These are phyloP conservation scores for Globisporangium spinosum DNA, from an alignment of 352 stramenopile genomes.

Conservation along the genomic window DNA sequence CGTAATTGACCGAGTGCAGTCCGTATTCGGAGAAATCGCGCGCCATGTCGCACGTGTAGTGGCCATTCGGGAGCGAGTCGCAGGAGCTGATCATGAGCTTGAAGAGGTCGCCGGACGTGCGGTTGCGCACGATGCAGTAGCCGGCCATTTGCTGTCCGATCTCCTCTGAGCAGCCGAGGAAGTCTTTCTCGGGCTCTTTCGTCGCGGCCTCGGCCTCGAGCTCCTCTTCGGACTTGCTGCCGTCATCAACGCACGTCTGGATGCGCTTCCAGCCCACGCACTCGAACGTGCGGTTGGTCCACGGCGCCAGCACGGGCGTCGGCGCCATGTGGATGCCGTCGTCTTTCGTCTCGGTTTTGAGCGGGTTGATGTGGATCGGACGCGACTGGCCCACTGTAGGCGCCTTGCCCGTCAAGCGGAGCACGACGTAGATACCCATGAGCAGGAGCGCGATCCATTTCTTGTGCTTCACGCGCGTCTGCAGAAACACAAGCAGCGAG, in stretches of 20 bases:
- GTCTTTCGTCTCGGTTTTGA: conserved; percentile 62
- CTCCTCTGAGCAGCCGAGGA: conserved; percentile 62
- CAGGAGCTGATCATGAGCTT: conserved; percentile 81
- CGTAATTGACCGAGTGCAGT: conserved; percentile 62
- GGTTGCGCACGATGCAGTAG: conserved; percentile 83
- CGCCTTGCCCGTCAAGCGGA: conserved; percentile 53
- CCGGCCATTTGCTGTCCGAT: conserved; percentile 72
- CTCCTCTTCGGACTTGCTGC: conserved; percentile 33
- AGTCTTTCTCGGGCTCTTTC: conserved; percentile 62
- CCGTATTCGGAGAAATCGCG: conserved; percentile 82
- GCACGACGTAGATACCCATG: conserved; percentile 43
- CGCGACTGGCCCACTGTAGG: conserved; percentile 51
- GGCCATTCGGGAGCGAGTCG: conserved; percentile 60
- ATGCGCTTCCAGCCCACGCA: conserved; percentile 85
- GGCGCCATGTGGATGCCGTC: conserved; percentile 56
- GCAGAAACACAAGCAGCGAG: conserved; percentile 51
- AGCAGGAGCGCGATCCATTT: conserved; percentile 59
- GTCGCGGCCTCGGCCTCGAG: conserved; percentile 20
- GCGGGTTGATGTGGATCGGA: conserved; percentile 73
- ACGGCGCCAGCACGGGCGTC: conserved; percentile 50
- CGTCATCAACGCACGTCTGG: conserved; percentile 57
- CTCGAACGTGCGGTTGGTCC: conserved; percentile 79
- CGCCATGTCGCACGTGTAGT: conserved; percentile 81
- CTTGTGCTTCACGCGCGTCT: conserved; percentile 62
- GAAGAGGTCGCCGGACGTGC: conserved; percentile 73